These are phyloP conservation scores for Lathyrus sativus DNA, from an alignment of 306 rosid species.

Conservation along the genomic window DNA sequence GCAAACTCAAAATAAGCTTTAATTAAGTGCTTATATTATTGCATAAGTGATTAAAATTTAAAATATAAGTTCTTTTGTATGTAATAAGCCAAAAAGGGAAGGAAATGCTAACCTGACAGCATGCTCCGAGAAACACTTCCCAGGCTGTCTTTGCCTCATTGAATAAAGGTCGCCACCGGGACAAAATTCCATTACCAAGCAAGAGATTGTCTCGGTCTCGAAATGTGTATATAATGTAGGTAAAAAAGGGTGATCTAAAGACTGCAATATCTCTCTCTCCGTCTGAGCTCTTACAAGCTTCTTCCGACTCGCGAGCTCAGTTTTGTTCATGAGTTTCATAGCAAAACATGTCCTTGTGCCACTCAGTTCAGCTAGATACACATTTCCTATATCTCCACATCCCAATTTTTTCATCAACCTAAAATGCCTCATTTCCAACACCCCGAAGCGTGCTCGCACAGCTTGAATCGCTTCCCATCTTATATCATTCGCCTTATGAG, in stretches of 20 bases:
- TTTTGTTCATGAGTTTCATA: constrained; percentile 92
- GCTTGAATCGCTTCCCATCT: constrained; percentile 97
- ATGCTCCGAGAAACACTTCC: constrained; percentile 85
- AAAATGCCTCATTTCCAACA: constrained; percentile 76
- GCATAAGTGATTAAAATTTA: too few species aligned
- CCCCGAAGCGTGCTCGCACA: constrained; percentile 63
- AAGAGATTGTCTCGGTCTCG: constrained; percentile 78
- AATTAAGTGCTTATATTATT: too few species aligned
- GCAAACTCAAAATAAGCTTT: too few species aligned
- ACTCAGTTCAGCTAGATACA: constrained; percentile 74
- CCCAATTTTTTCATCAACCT: constrained; percentile 75
- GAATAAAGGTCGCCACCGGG: constrained; percentile 95
- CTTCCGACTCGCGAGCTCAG: constrained; percentile 72
- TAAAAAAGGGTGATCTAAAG: constrained; percentile 91
- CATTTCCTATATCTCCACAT: constrained; percentile 92
- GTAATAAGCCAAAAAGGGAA: constrained; percentile 15
- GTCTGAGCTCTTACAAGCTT: constrained; percentile 93
- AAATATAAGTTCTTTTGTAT: too few species aligned
- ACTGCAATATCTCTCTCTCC: constrained; percentile 91
- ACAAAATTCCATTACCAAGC: constrained; percentile 94
- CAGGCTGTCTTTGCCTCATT: constrained; percentile 84
- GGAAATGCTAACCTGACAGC: constrained; percentile 79
- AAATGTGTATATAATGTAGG: constrained; percentile 89
- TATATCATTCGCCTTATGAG: constrained; percentile 80
- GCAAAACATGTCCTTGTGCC: constrained; percentile 88